Percentiles rank a stretch among this genome's conserved stretches.
These are phyloP conservation scores for Candida piceae DNA, from an alignment of 805 yeast species.

Conservation along the genomic window DNA sequence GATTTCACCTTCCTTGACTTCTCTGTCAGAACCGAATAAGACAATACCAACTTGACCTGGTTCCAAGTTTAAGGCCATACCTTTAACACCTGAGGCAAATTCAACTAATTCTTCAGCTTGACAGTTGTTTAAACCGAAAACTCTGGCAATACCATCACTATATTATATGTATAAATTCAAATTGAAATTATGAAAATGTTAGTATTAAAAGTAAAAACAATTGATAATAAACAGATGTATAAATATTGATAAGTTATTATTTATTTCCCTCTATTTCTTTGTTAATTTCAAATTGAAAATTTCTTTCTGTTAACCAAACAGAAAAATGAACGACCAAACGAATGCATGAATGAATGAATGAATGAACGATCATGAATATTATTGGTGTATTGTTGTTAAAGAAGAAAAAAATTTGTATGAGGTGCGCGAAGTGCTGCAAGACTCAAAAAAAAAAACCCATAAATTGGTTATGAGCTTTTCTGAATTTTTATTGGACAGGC, in stretches of 20 bases:
- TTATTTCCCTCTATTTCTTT: too few relatives aligned
- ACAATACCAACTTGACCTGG: conserved; percentile 99
- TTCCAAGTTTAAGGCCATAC: conserved; percentile 99
- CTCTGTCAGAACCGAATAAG: conserved; percentile 98
- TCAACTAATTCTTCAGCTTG: conserved; percentile 99
- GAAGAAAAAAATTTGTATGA: background rate
- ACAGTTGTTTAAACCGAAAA: conserved; percentile 98
- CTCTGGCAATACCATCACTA: conserved; percentile 99
- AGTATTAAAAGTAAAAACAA: conserved; percentile 25
- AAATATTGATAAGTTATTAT: too few relatives aligned
- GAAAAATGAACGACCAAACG: too few relatives aligned
- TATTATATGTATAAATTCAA: conserved; percentile 10
- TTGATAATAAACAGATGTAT: background rate
- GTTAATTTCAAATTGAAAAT: too few relatives aligned
- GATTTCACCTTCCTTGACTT: conserved; percentile 98
- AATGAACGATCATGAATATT: too few relatives aligned
- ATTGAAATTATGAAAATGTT: conserved; percentile 17
- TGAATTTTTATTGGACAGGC: conserved; percentile 21
- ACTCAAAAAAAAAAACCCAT: conserved; percentile 1
- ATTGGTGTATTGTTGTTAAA: background rate
- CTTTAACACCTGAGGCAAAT: conserved; percentile 98
- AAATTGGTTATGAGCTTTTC: conserved; percentile 25
- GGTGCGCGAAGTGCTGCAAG: conserved; percentile 3
- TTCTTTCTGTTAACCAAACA: too few relatives aligned
- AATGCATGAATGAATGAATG: too few relatives aligned